Conservation (phyloP, 2,329 filamentous ascomycete genomes). For the Apiospora phragmitis region DNA sequence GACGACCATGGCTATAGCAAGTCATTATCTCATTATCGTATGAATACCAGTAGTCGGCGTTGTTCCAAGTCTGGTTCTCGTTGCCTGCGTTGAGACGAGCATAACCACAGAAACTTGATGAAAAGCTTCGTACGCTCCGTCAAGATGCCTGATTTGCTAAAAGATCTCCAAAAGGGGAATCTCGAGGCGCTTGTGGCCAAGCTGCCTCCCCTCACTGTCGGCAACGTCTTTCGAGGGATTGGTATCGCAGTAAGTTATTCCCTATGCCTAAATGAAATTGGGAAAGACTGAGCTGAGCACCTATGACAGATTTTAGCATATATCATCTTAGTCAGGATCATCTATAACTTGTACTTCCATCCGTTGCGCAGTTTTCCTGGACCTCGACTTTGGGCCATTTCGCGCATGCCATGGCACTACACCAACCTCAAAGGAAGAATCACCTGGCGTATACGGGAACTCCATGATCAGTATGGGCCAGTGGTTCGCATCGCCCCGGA, state of each 20-base stretch:
- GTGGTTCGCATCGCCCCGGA: slow-evolving; percentile 41
- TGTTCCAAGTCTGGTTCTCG: neutral
- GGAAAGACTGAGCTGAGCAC: neutral
- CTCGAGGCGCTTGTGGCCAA: neutral
- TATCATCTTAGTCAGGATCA: neutral
- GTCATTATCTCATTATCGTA: neutral
- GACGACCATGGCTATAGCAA: neutral
- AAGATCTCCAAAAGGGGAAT: neutral
- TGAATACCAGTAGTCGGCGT: neutral
- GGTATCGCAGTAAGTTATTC: neutral
- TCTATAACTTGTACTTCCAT: slow-evolving; percentile 25
- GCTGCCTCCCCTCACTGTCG: neutral
- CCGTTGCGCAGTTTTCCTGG: slow-evolving; percentile 25
- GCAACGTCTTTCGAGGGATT: neutral
- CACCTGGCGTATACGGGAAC: slow-evolving; percentile 17
- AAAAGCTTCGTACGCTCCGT: neutral
- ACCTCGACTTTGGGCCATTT: slow-evolving; percentile 20
- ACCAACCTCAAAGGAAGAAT: slow-evolving; percentile 18
- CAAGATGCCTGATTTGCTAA: neutral
- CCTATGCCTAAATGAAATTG: neutral
- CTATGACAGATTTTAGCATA: neutral
- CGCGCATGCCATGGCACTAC: slow-evolving; percentile 11
- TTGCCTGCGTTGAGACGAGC: neutral
- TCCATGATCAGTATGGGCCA: slow-evolving; percentile 37
- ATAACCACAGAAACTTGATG: neutral